Base-by-base conservation (phyloP, 768 basidiomycete species). In the Leccinum ochraceum region DNA sequence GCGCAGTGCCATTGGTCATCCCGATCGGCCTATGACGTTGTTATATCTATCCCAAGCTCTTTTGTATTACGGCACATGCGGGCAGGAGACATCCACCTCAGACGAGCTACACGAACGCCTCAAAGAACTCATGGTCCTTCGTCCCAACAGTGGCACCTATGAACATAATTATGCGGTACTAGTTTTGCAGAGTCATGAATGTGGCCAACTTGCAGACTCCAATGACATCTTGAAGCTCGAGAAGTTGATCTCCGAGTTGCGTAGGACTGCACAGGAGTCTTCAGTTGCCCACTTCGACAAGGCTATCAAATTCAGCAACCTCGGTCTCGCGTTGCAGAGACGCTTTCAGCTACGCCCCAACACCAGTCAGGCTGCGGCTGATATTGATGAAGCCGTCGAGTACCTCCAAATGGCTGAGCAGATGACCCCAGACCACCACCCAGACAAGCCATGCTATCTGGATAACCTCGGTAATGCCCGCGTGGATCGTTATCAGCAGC, bases 31-130 rank as follows among this genome's bases (percentile, higher is more conserved):
- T 4, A 20, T 42, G 36, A 63, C 54, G 24, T 48, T 58, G 20
- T 49, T 60, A 11, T 37, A 49, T n/a, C 55, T 66, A 8, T 56
- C 61, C 26, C 56, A 65, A 13, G 60, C 54, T 17, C 39, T 61
- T 44, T 56, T 66, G 30, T 57, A 61, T 22, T 62, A 53, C 6
- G 7, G 4, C 7, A 28, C 9, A 2, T 7, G 5, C 30, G 56
- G 52, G 13, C 4, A 24, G 17, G 22, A 50, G 10, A n/a, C 10
- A 24, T 39, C 53, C 22, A 30, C 50, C 28, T 26, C 22, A 8
- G 46, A 44, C n/a, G 24, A 57, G 20, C 14, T 61, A 16, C 10
- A 13, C 1, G 39, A 54, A 37, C 42, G 50, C 16, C 11, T 57
- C 4, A n/a, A 39, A 6, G 52, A 57, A 54, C 6, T 57, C 42